A percentile compares a stretch with the other conserved stretches of the same genome.
phyloP scores from a whole-genome alignment of 495 filamentous ascomycete genomes.

The Rostrohypoxylon terebratum region DNA sequence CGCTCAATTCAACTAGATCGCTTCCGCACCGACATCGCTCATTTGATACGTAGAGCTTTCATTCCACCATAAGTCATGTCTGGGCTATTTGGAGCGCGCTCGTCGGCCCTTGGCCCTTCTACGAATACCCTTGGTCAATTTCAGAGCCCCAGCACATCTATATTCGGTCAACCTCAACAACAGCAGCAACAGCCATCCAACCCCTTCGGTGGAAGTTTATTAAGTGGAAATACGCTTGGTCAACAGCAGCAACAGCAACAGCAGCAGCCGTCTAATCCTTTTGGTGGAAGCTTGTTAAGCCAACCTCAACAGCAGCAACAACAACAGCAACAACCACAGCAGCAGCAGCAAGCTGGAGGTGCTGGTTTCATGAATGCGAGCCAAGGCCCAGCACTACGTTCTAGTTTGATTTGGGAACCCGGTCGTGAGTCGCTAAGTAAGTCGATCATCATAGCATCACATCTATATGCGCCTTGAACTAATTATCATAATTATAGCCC shows the following conservation, averaged over 20 bases:
- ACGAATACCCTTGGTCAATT: conserved; percentile 30
- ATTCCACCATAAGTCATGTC: conserved; percentile 35
- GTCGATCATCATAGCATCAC: conserved; percentile 24
- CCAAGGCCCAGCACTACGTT: conserved; percentile 51
- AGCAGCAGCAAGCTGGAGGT: conserved; percentile 41
- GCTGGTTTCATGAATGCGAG: conserved; percentile 51
- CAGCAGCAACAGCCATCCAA: conserved; percentile 30
- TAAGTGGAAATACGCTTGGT: conserved; percentile 22
- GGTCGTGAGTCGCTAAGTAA: conserved; percentile 58
- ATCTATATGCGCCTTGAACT: conserved; percentile 9
- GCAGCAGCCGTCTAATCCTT: conserved; percentile 20
- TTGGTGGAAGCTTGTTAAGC: conserved; percentile 46
- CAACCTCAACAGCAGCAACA: conserved; percentile 46
- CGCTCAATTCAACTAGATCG: not conserved
- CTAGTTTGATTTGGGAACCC: conserved; percentile 62
- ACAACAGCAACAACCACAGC: conserved; percentile 29
- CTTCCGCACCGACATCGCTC: not conserved
- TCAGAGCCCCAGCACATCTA: conserved; percentile 1
- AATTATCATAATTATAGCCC: conserved; percentile 48
- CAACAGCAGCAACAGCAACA: conserved; percentile 20
- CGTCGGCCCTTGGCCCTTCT: conserved; percentile 39
- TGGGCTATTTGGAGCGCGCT: conserved; percentile 41
- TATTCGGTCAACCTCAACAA: conserved; percentile 38
- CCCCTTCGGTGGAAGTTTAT: conserved; percentile 35
- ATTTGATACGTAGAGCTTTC: not conserved